These are phyloP conservation scores for Aspergillus calidoustus DNA, from an alignment of 2,329 filamentous ascomycete species.

Conservation along the genomic window DNA sequence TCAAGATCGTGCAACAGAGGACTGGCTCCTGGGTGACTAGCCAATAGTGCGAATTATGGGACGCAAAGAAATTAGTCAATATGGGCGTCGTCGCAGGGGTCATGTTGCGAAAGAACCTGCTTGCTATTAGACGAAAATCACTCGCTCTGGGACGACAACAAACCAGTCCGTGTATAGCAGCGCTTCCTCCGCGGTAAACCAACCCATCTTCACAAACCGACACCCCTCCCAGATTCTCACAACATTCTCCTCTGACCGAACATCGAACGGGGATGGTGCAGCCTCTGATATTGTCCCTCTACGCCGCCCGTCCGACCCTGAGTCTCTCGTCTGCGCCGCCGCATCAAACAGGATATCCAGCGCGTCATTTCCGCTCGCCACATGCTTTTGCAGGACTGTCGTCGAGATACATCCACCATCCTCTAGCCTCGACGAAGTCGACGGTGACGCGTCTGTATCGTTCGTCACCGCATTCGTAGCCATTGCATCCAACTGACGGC, in stretches of 20 bases:
- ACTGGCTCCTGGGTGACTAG: conserved; percentile 57
- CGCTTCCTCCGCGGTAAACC: conserved; percentile 58
- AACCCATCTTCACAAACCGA: conserved; percentile 58
- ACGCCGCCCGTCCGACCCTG: conserved; percentile 34
- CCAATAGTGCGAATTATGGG: conserved; percentile 52
- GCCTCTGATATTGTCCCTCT: neutral
- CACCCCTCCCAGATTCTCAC: conserved; percentile 53
- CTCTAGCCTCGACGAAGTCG: neutral
- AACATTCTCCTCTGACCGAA: conserved; percentile 28
- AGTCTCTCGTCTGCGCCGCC: conserved; percentile 41
- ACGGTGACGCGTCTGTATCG: neutral
- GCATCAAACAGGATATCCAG: conserved; percentile 56
- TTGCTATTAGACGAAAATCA: conserved; percentile 11
- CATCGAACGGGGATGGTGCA: neutral
- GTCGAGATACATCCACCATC: conserved; percentile 32
- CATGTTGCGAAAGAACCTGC: conserved; percentile 53
- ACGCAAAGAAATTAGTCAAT: conserved; percentile 51
- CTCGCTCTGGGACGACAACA: conserved; percentile 16
- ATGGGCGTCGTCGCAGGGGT: conserved; percentile 53
- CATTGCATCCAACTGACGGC: neutral
- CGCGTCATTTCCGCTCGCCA: conserved; percentile 57
- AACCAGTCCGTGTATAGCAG: conserved; percentile 54
- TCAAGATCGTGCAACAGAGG: conserved; percentile 56
- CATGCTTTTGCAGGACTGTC: conserved; percentile 53
- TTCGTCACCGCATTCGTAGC: neutral